These are phyloP conservation scores for Letharia columbiana DNA, from an alignment of 495 filamentous ascomycete species.

Conservation along the genomic window DNA sequence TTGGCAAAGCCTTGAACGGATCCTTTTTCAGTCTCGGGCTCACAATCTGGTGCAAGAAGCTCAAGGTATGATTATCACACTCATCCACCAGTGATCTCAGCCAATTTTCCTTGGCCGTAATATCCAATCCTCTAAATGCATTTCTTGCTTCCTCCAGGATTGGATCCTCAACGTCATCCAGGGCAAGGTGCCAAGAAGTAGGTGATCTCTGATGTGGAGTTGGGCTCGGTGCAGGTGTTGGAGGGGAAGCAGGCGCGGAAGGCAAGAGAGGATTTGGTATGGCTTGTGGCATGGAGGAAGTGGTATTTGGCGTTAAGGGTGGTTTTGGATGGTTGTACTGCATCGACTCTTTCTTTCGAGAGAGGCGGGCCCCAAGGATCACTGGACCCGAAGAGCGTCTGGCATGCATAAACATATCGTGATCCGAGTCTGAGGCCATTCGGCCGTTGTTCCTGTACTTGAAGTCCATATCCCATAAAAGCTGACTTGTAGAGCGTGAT, in stretches of 20 bases:
- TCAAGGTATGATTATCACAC: slow-evolving; percentile 88
- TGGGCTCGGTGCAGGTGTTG: slow-evolving; percentile 60
- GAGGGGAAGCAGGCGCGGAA: slow-evolving; percentile 59
- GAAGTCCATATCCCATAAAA: slow-evolving; percentile 14
- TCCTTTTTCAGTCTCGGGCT: slow-evolving; percentile 90
- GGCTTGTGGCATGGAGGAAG: slow-evolving; percentile 44
- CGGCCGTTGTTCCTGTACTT: slow-evolving; percentile 13
- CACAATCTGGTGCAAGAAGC: slow-evolving; percentile 90
- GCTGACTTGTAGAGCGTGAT: not conserved
- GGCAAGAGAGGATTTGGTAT: slow-evolving; percentile 45
- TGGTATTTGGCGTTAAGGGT: slow-evolving; percentile 45
- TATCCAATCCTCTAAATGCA: slow-evolving; percentile 46
- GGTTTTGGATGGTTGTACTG: slow-evolving; percentile 39
- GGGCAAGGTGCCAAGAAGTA: slow-evolving; percentile 44
- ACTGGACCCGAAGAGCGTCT: slow-evolving; percentile 18
- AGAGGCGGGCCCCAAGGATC: slow-evolving; percentile 25
- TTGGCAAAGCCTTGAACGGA: slow-evolving; percentile 80
- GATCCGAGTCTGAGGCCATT: slow-evolving; percentile 24
- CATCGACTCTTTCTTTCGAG: slow-evolving; percentile 32
- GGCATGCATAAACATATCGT: slow-evolving; percentile 17
- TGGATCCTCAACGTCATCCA: slow-evolving; percentile 49
- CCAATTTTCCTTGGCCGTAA: slow-evolving; percentile 50
- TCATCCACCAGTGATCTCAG: slow-evolving; percentile 79
- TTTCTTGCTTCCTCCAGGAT: slow-evolving; percentile 46
- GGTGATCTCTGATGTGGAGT: slow-evolving; percentile 52